Base-by-base conservation (phyloP, 192 early-diverging fungal genomes). In the Mortierella hygrophila region DNA sequence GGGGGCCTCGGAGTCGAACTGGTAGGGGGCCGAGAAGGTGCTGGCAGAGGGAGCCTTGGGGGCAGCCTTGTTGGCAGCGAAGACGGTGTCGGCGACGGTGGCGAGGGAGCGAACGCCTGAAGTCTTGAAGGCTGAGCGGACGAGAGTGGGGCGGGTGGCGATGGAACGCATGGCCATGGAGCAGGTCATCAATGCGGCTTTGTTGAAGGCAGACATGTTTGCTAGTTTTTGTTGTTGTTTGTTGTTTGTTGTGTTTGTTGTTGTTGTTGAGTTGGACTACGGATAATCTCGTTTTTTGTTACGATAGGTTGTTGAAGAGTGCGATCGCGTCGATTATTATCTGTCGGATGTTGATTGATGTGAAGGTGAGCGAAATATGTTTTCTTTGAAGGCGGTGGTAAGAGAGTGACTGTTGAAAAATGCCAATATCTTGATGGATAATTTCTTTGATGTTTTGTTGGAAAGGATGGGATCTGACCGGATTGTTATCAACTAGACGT, bases 61-160 rank as follows among this genome's bases (percentile, higher is more conserved):
- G 16, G 88, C 80, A 46, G 83, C 68, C 76, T 73, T 77, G 41
- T 88, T 70, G 32, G 83, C 73, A 26, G 93, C 85, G 40, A 91
- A 89, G 63, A 91, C 83, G 44, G 93, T 87, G 9, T 93, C 92
- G 20, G 90, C 90, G 16, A 93, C 91, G 4, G 92, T 93, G 38
- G 93, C 88, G 37, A 90, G 79, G 52, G 88, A 80, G 46, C 89
- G 89, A 11, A 73, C 74, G 21, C 69, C 74, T 32, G 83, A 40
- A 35, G 72, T 37, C 75, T 76, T 76, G 47, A 77, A 68, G 21
- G 60, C 75, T 10, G 76, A 26, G 60, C 81, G 76, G 26, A 65
- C 15, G 55, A 77, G 7, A 41, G 41, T 71, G 35, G 81, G 81
- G 54, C 78, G 83, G 4, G 57, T 26, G 32, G 70, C 44, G 23